Percentiles rank a stretch among this genome's conserved stretches.
Conservation (phyloP, 352 stramenopile species). For the Globisporangium emineosum region DNA sequence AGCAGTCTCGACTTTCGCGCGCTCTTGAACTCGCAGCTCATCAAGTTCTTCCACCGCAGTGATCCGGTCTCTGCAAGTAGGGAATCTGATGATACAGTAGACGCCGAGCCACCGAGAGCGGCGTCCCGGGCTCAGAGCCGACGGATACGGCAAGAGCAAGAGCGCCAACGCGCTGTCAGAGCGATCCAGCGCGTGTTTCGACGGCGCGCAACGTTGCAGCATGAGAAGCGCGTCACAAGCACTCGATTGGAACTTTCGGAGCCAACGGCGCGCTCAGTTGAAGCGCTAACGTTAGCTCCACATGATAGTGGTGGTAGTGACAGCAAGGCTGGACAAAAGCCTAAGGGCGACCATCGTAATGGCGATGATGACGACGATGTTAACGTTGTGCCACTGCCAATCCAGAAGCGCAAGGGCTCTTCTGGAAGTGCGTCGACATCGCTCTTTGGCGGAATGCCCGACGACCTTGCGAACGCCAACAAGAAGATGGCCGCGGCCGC, state of each 20-base stretch:
- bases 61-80: not conserved
- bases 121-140: constrained; percentile 2
- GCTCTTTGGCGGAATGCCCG: constrained; percentile 14
- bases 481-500: constrained; percentile 30
- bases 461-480: constrained; percentile 25
- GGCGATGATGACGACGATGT: too few relatives aligned
- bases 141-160: constrained; percentile 9
- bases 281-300: not conserved
- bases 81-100: not conserved
- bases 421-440: not conserved
- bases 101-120: constrained; percentile 13
- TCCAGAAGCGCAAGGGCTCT: constrained; percentile 7
- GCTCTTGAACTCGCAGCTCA: constrained; percentile 31
- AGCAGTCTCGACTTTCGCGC: constrained; percentile 58
- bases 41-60: constrained; percentile 30
- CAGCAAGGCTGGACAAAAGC: not conserved
- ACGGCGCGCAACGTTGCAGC: not conserved
- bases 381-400: not conserved
- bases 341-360: not conserved
- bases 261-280: not conserved
- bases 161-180: not conserved
- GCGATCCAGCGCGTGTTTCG: constrained; percentile 25
- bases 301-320: not conserved
- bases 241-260: not conserved
- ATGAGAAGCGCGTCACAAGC: not conserved